Base-by-base conservation (phyloP, 1,284 basidiomycete species). In the Leccinum pachyderme region DNA sequence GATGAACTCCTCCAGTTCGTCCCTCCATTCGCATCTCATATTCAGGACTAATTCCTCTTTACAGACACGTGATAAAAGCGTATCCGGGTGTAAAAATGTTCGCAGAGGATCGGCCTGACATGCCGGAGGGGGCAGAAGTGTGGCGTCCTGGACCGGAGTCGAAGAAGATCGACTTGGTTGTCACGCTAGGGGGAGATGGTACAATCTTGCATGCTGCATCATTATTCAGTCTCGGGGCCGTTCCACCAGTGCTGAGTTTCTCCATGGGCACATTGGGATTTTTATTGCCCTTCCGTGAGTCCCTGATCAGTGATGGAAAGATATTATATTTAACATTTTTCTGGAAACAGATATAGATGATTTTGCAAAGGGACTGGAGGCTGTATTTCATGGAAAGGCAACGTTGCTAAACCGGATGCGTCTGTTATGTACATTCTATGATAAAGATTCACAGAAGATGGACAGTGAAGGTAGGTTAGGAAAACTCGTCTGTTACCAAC, bases 221-320 rank as follows among this genome's bases (percentile, higher is more conserved):
- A 25, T 76, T 98, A 6, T 98, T 98, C 72, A 91, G 88, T 63
- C 78, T 82, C 7, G 90, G 89, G 32, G 89, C 92, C 24, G 95
- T 97, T 12, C 95, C 95, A 2, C 95, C 96, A 0, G 95, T 98
- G 0, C 76, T 98, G 35, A 95, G 93, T 67, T 97, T 98, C 73
- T 95, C 91, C 0, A 93, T 98, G 91, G 96, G 95, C 7, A 95
- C 93, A 1, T 77, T 98, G 0, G 95, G 95, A 1, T 98, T 98
- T 71, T 75, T 98, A 15, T 79, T 98, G 18, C 95, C 96, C 0
- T 98, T 97, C 73, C 91, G 93, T 93, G 66, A 76, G 92, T 80
- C 5, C 47, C 58, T 47, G 54, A 5, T 39, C 32, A 28, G 27
- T 18, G 27, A 35, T 46, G 27, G 47, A 29, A 29, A 28, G 25